Evolutionary conservation across 1,284 basidiomycete species (phyloP), one percentile per base, ranked within the genome.

Genomic region (Takashimella tepidaria): DNA sequence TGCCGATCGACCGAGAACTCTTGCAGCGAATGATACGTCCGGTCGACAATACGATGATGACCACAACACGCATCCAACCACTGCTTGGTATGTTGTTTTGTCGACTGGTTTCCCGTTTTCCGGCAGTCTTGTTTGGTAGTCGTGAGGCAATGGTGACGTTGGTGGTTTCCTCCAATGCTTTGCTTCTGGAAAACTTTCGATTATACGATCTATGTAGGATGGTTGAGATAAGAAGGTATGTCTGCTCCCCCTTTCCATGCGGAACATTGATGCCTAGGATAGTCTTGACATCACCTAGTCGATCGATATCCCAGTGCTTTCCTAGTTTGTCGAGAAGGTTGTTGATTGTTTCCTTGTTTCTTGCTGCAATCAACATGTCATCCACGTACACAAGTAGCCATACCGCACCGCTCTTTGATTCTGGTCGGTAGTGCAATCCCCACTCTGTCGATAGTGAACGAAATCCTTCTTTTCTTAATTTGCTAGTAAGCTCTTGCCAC

Each of bases 401-500:
- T 16, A 37, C 31, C 31, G 21, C 31, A 47, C 3, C 16, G 20
- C 48, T 49, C 16, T 49, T 19, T 16, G 20, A 16, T 43, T 41
- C 13, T 37, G n/a, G 21, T 41, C 48, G 26, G 20, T 12, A 19
- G 50, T 58, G 55, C 25, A 58, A 13, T 19, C 56, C 56, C 56
- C 56, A 58, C 25, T 58, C 56, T 6, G 24, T 27, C 26, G 55
- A 24, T 22, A 47, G n/a, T 21, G 47, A 23, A n/a, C 3, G 19
- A 41, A 60, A 62, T 3, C 55, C 60, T 1, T 50, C 16, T 6
- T 48, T 12, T 10, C 3, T 40, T 11, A 62, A 45, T 5, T 25
- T 45, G 12, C 44, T 49, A 3, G 42, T 47, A 19, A 59, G 43
- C 24, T 53, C 55, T 3, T 20, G 42, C 56, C 56, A 62, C 78